Conservation (phyloP, 805 yeast species). For the Ogataea nonfermentans region DNA sequence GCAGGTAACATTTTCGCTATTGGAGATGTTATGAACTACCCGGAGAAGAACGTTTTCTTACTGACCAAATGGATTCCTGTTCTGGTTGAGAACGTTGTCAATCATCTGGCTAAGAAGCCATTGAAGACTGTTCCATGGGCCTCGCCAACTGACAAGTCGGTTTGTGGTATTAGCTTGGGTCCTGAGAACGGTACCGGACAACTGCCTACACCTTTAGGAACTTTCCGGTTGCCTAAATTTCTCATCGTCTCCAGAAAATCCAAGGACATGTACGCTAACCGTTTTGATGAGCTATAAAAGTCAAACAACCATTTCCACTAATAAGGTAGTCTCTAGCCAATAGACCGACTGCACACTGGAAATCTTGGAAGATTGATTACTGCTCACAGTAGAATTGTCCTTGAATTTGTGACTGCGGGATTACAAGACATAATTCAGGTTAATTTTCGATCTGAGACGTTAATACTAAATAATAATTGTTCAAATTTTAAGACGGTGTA, state of each 20-base stretch:
- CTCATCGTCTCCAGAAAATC: slow-evolving; percentile 20
- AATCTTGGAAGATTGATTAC: too few relatives aligned
- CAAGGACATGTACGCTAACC: slow-evolving; percentile 17
- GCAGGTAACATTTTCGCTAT: slow-evolving; percentile 32
- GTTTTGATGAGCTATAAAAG: too few relatives aligned
- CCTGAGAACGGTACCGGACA: slow-evolving; percentile 30
- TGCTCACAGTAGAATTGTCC: too few relatives aligned
- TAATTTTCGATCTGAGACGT: too few relatives aligned
- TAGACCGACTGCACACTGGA: too few relatives aligned
- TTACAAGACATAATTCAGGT: too few relatives aligned
- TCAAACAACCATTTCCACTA: too few relatives aligned
- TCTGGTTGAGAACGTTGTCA: slow-evolving; percentile 20
- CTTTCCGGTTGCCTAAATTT: slow-evolving; percentile 21
- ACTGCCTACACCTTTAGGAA: slow-evolving; percentile 23
- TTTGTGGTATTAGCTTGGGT: slow-evolving; percentile 26
- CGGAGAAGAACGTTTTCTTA: slow-evolving; percentile 26
- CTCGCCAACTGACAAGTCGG: background rate
- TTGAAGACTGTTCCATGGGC: slow-evolving; percentile 1
- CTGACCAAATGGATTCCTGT: slow-evolving; percentile 16
- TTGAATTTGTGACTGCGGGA: too few relatives aligned
- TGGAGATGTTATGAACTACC: slow-evolving; percentile 33
- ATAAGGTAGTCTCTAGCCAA: too few relatives aligned
- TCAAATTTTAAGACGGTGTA: too few relatives aligned
- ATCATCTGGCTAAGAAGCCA: slow-evolving; percentile 1
- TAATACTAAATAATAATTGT: too few relatives aligned